Percentiles rank a stretch among this genome's conserved stretches.
Conservation (phyloP, 192 early-diverging fungal genomes). For the Gryganskiella cystojenkinii region DNA sequence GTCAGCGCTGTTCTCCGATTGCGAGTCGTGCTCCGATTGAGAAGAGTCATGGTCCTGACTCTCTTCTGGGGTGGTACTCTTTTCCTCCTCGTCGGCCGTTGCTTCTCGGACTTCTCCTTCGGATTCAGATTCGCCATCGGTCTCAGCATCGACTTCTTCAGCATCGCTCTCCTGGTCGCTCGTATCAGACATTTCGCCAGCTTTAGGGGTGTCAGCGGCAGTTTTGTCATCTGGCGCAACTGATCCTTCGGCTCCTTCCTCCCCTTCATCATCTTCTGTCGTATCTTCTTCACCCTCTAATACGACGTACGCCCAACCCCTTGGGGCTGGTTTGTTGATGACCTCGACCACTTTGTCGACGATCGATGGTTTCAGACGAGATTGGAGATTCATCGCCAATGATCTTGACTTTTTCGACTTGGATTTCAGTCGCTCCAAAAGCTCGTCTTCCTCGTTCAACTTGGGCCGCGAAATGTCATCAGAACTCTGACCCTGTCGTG, state of each 20-base stretch:
- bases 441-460: conserved; percentile 26
- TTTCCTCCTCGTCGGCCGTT: too few species aligned
- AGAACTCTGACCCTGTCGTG: conserved; percentile 15
- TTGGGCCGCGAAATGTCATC: neutral
- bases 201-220: neutral
- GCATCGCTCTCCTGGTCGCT: neutral
- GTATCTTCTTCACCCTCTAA: conserved; percentile 52
- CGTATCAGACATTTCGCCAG: neutral
- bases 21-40: neutral
- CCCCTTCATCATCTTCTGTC: conserved; percentile 45
- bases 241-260: neutral
- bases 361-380: conserved; percentile 37
- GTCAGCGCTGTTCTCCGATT: neutral
- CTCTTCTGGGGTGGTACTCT: neutral
- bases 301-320: conserved; percentile 59
- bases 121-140: neutral
- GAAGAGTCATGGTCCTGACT: neutral
- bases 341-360: conserved; percentile 31
- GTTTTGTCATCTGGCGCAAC: too few species aligned
- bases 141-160: neutral
- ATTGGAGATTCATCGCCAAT: conserved; percentile 28
- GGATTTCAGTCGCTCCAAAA: conserved; percentile 22
- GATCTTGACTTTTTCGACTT: conserved; percentile 48
- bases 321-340: conserved; percentile 52
- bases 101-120: neutral